Evolutionary conservation across 257 asterid species (phyloP).

Genomic region (Jacaranda mimosifolia): DNA sequence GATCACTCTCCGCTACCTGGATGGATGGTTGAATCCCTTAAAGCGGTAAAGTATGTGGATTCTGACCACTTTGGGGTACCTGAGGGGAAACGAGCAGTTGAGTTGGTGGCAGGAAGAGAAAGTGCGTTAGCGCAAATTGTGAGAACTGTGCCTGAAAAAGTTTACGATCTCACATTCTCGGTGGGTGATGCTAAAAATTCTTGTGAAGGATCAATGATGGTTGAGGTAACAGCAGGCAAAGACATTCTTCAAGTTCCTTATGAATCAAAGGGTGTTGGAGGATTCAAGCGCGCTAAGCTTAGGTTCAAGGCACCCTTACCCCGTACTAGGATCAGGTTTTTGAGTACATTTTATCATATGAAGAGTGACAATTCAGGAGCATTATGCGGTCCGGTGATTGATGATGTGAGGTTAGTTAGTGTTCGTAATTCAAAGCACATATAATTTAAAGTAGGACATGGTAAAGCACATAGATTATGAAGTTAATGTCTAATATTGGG

Average conservation of each 20-base stretch:
- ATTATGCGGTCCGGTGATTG: conserved; percentile 86
- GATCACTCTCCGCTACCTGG: conserved; percentile 87
- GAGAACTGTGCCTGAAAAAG: conserved; percentile 46
- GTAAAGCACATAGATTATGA: neutral
- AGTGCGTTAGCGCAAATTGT: conserved; percentile 68
- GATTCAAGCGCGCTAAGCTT: conserved; percentile 59
- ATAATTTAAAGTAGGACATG: neutral
- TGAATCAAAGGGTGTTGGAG: conserved; percentile 68
- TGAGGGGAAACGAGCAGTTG: conserved; percentile 72
- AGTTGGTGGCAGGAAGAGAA: conserved; percentile 80
- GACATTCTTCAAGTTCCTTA: conserved; percentile 55
- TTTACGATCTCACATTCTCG: conserved; percentile 55
- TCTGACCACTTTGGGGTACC: conserved; percentile 72
- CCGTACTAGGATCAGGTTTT: conserved; percentile 66
- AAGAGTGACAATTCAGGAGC: conserved; percentile 75
- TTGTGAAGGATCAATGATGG: conserved; percentile 79
- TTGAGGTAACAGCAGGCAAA: conserved; percentile 70
- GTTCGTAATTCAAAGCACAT: conserved; percentile 35
- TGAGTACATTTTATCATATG: conserved; percentile 75
- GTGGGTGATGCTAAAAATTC: conserved; percentile 76
- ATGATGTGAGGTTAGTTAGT: conserved; percentile 67
- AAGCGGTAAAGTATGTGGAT: conserved; percentile 85
- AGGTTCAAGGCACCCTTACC: conserved; percentile 53
- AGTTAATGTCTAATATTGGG: neutral
- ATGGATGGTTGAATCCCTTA: conserved; percentile 82